Percentiles rank a stretch among this genome's conserved stretches.
Evolutionary conservation across 2,329 filamentous ascomycete genomes (phyloP).

Genomic region (Colletotrichum sp.): DNA sequence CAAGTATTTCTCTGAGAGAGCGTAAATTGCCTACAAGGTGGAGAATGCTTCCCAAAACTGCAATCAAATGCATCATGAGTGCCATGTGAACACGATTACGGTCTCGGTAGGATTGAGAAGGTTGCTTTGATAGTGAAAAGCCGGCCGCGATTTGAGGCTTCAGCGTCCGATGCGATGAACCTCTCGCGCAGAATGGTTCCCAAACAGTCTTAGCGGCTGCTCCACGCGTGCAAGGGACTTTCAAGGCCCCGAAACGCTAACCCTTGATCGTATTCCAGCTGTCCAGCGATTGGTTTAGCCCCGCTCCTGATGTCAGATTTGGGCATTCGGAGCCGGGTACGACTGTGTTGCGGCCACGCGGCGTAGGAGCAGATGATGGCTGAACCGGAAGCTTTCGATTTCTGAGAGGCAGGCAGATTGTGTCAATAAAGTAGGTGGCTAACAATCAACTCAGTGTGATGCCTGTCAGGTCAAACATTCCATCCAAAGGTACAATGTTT

Average conservation of each 20-base stretch:
- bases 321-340: background rate
- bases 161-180: slow-evolving; percentile 2
- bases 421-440: no score
- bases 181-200: slow-evolving; percentile 7
- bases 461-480: no score
- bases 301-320: background rate
- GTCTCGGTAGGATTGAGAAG: background rate
- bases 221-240: fast-evolving
- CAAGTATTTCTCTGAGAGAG: background rate
- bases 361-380: background rate
- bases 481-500: no score
- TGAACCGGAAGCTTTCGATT: background rate
- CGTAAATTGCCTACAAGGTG: background rate
- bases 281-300: background rate
- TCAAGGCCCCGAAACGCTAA: background rate
- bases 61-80: background rate
- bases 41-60: background rate
- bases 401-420: no score
- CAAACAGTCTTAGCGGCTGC: background rate
- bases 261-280: background rate
- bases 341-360: background rate
- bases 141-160: background rate
- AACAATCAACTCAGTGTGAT: no score
- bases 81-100: background rate
- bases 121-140: background rate